Conservation (phyloP, 192 early-diverging fungal species). For the Mycoemilia scoparia region DNA sequence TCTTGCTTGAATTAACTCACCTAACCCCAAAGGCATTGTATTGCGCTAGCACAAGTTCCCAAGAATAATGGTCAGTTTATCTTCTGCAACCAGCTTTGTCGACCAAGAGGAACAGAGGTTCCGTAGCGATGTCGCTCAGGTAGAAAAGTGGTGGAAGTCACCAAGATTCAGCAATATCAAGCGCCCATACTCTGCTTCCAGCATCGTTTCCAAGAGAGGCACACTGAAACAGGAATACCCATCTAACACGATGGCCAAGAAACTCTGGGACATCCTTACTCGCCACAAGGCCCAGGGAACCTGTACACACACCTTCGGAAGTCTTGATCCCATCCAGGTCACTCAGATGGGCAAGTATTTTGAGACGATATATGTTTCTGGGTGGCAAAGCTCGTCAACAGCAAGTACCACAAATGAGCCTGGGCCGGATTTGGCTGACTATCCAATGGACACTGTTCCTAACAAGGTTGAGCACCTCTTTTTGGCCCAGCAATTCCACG, state of each 20-base stretch:
- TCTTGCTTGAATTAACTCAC: too few relatives aligned
- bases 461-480: constrained; percentile 99
- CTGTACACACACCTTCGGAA: constrained; percentile 83
- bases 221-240: constrained; percentile 50
- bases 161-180: constrained; percentile 64
- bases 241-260: constrained; percentile 80
- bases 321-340: constrained; percentile 86
- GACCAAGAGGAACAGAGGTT: constrained; percentile 53
- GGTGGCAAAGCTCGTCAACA: constrained; percentile 96
- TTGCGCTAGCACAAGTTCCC: too few relatives aligned
- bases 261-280: constrained; percentile 72
- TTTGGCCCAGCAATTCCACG: constrained; percentile 92
- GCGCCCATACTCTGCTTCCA: constrained; percentile 71
- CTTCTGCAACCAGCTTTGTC: constrained; percentile 8
- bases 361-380: constrained; percentile 92
- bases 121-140: constrained; percentile 57
- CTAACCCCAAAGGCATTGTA: too few relatives aligned
- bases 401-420: constrained; percentile 90
- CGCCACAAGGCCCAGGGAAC: constrained; percentile 58
- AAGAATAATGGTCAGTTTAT: constrained; percentile 10
- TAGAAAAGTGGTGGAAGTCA: constrained; percentile 77
- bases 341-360: constrained; percentile 94
- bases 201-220: constrained; percentile 80
- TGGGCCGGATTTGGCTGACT: constrained; percentile 95
- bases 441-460: constrained; percentile 94